Base-by-base conservation (phyloP, 1,139 yeast genomes). In the Hemisphaericaspora xylofermentans region DNA sequence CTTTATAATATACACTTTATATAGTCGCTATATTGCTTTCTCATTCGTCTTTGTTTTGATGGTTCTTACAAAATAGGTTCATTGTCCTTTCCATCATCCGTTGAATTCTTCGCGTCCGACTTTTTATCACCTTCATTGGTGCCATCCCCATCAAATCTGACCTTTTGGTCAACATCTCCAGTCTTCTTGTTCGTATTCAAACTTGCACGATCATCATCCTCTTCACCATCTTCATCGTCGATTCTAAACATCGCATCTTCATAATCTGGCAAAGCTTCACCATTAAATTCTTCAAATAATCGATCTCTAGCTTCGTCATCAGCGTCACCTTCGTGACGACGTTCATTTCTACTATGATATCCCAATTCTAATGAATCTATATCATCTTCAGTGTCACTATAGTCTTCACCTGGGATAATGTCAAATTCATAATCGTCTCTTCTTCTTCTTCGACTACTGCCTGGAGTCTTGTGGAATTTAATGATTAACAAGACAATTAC, bases 401-500 rank as follows among this genome's bases (percentile, higher is more conserved):
- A 71, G 48, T 84, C 91, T 53, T 79, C 84, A 1, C 85, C 85
- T 14, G 81, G 82, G 39, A 85, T 84, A 35, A 85, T 83, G 58
- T 85, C 94, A 59, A 85, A 85, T 58, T 85, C 94, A 55, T 79
- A 84, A 46, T 84, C 85, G 43, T 82, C 87, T 63, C 89, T 75
- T 54, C 84, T 75, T 41, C 78, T 66, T 42, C 76, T 71, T 43
- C 80, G 68, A 6, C 69, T 58, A 42, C 69, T 62, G 18, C 72
- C 71, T n/a, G 75, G 75, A 2, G 70, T 63, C 50, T 77, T 74
- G 42, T 78, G 77, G 56, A 72, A 73, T 44, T 74, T 66, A 70
- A 80, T 77, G 46, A 83, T 69, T 9, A 78, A 54, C 22, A 81
- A 54, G 3, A 80, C 67, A 3, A 78, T 66, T 3, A 78, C 56